Conservation (phyloP, 202 grass and related monocot genomes). For the Elaeis oleifera region DNA sequence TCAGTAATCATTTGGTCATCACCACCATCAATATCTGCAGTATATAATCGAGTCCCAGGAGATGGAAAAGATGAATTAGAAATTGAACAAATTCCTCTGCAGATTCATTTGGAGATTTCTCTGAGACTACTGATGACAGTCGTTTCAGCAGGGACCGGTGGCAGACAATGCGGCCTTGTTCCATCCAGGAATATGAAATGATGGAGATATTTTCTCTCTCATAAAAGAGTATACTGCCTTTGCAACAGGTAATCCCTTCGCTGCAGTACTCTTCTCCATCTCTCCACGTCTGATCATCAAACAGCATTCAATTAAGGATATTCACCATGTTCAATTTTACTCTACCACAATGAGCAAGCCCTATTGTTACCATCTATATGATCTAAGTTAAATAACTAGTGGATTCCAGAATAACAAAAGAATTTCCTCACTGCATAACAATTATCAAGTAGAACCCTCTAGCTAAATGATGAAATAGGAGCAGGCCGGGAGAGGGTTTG, state of each 20-base stretch:
- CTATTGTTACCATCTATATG: too few species aligned
- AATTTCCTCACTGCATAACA: too few species aligned
- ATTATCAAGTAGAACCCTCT: too few species aligned
- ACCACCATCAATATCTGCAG: constrained; percentile 19
- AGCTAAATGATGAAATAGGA: too few species aligned
- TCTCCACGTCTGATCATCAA: constrained; percentile 49
- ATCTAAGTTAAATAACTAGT: too few species aligned
- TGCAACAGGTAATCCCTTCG: constrained; percentile 58
- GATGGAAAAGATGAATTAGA: constrained; percentile 38
- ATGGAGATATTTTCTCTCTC: constrained; percentile 54
- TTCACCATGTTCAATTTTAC: too few species aligned
- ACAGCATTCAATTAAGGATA: not conserved
- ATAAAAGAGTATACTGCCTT: constrained; percentile 71
- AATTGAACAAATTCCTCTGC: constrained; percentile 32
- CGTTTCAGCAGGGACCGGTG: constrained; percentile 72
- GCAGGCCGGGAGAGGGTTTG: too few species aligned
- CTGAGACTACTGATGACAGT: constrained; percentile 38
- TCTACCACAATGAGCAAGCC: too few species aligned
- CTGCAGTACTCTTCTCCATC: constrained; percentile 80
- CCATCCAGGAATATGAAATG: constrained; percentile 87
- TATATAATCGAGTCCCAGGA: constrained; percentile 42
- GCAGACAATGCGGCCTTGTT: constrained; percentile 77
- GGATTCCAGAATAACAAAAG: too few species aligned
- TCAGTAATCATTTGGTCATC: constrained; percentile 16
- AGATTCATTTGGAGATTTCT: constrained; percentile 26